A percentile compares a stretch with the other conserved stretches of the same genome.
These are phyloP conservation scores for Kodamaea arcana DNA, from an alignment of 1,139 yeast genomes.

Conservation along the genomic window DNA sequence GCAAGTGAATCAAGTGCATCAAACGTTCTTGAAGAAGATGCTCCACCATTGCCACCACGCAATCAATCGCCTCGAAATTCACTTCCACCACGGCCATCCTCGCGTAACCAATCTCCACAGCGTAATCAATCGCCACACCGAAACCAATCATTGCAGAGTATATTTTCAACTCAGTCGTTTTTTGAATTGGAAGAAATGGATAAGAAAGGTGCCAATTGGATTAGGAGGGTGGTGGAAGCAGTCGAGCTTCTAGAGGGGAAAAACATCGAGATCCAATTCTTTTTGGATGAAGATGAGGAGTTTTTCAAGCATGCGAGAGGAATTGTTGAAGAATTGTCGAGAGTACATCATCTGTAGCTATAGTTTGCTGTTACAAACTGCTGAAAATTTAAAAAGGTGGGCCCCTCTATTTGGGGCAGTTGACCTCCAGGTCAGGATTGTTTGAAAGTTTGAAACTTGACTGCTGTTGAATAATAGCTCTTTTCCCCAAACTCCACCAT, in stretches of 20 bases:
- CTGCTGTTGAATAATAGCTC: too few species aligned
- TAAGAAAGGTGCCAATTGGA: conserved; percentile 47
- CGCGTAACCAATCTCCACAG: background rate
- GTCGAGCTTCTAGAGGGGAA: conserved; percentile 36
- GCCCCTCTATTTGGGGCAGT: too few species aligned
- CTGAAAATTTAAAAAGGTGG: too few species aligned
- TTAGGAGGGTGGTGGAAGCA: conserved; percentile 37
- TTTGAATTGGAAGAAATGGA: conserved; percentile 42
- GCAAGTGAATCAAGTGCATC: background rate
- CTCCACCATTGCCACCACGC: background rate
- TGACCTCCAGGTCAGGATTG: too few species aligned
- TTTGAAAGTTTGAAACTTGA: too few species aligned
- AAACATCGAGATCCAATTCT: conserved; percentile 32
- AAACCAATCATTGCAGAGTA: conserved; percentile 9
- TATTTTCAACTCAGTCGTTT: conserved; percentile 25
- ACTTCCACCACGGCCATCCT: background rate
- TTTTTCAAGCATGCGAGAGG: conserved; percentile 18
- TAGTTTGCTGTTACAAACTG: too few species aligned
- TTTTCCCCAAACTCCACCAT: too few species aligned
- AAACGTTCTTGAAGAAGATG: too few species aligned
- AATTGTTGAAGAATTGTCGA: background rate
- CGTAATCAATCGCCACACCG: background rate
- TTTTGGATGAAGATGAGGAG: conserved; percentile 34
- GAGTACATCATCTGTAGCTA: too few species aligned
- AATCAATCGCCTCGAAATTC: background rate